Base-by-base conservation (phyloP, 192 early-diverging fungal genomes). In the Gonapodya prolifera region DNA sequence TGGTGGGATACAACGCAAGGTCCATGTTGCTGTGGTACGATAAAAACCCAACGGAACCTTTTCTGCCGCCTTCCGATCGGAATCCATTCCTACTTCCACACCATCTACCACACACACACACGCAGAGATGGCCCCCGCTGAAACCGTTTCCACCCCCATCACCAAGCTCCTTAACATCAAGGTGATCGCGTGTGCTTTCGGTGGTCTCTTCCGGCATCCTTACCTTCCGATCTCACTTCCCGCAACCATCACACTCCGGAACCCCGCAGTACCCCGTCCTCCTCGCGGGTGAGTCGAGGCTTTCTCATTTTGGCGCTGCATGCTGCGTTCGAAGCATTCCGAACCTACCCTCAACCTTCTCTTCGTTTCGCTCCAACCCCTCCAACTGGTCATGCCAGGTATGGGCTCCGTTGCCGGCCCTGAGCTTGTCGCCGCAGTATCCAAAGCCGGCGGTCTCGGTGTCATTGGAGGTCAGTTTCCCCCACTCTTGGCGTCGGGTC, bases 371-470 rank as follows among this genome's bases (percentile, higher is more conserved):
- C 8, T 16, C 8, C 45, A 61, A n/a, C n/a, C n/a, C n/a, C n/a
- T 69, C 35, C 8, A 13, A 23, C n/a, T 75, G 31, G 73, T 8
- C 45, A 61, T 23, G 8, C 23, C 45, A 61, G 45, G 45, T 13
- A 73, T 73, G 71, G 71, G 71, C 16, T 16, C 2, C 31, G 71
- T 73, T 18, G 71, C 71, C 28, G 71, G 71, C 71, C 71, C 71
- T 32, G 71, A 73, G 71, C 71, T 73, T 29, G 71, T 32, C 32
- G 71, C 71, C 31, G 82, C 84, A 8, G 84, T 85, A 2, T 80
- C 81, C 34, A 85, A 85, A 35, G 83, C 81, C 70, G 84, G 84
- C 1, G 84, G 84, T 28, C 78, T 85, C 34, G 83, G 84, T 29
- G 81, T 84, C 31, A 85, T 85, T 30, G 84, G 83, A 17, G 82